Conservation (phyloP, 78 protist genomes). For the Isochrysis galbana region DNA sequence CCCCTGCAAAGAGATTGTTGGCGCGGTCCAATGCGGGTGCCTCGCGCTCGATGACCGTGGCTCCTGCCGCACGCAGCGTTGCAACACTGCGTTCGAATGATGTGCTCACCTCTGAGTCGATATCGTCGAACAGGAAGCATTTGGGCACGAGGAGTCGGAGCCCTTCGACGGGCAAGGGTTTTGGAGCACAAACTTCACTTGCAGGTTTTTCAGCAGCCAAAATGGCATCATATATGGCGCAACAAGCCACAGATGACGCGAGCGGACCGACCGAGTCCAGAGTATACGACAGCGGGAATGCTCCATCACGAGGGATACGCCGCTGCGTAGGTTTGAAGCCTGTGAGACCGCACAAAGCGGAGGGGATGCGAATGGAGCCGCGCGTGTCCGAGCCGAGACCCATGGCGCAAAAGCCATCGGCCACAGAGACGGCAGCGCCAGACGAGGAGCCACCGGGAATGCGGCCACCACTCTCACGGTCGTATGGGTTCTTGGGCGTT, state of each 20-base stretch:
- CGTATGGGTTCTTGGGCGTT: background rate
- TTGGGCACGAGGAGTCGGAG: background rate
- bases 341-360: slow-evolving; percentile 73
- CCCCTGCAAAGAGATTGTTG: background rate
- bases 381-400: slow-evolving; percentile 77
- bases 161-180: background rate
- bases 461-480: background rate
- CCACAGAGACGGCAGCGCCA: background rate
- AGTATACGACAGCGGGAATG: background rate
- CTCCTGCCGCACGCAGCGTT: background rate
- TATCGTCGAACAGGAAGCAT: background rate
- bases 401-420: background rate
- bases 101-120: background rate
- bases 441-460: background rate
- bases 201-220: background rate
- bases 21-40: background rate
- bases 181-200: background rate
- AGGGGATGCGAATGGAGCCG: slow-evolving; percentile 76
- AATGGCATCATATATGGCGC: background rate
- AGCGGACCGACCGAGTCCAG: slow-evolving; percentile 17
- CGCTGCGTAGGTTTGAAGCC: slow-evolving; percentile 75
- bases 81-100: background rate
- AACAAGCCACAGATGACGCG: background rate
- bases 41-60: background rate
- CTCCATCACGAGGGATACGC: background rate